Percentiles rank a stretch among this genome's conserved stretches.
These are phyloP conservation scores for Psilocybe sp. DNA, from an alignment of 768 basidiomycete genomes.

Conservation along the genomic window DNA sequence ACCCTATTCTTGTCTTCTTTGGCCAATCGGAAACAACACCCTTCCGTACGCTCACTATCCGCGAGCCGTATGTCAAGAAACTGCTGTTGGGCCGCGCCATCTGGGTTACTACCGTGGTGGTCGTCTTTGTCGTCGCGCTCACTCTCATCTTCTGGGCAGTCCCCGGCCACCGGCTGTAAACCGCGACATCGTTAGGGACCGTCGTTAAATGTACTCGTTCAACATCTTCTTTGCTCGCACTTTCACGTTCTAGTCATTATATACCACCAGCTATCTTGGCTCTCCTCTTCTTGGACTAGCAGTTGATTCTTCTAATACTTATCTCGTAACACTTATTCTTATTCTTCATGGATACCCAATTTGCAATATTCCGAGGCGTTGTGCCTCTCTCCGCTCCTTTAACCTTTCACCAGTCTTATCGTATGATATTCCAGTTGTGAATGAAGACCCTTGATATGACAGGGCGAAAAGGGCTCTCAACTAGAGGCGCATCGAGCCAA, in stretches of 20 bases:
- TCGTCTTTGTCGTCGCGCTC: conserved; percentile 71
- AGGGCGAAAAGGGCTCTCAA: no score
- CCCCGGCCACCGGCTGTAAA: conserved; percentile 83
- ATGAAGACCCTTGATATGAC: no score
- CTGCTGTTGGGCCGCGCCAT: conserved; percentile 86
- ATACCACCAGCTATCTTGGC: no score
- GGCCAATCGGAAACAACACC: conserved; percentile 95
- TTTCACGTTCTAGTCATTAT: neutral
- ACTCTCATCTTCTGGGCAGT: conserved; percentile 96
- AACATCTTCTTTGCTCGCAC: conserved; percentile 1
- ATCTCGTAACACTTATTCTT: no score
- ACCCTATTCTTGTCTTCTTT: conserved; percentile 92
- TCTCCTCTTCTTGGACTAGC: no score
- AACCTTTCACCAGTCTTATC: no score
- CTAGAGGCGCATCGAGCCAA: no score
- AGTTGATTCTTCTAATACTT: no score
- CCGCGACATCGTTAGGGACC: conserved; percentile 3
- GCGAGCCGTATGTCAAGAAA: conserved; percentile 92
- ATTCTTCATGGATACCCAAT: no score
- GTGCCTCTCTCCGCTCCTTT: no score
- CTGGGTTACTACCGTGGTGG: conserved; percentile 84
- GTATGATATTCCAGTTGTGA: no score
- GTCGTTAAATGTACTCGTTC: conserved; percentile 8
- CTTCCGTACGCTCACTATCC: conserved; percentile 88
- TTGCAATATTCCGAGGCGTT: no score